These are phyloP conservation scores for Chenopodium suecicum DNA, from an alignment of 148 eudicot species.

Conservation along the genomic window DNA sequence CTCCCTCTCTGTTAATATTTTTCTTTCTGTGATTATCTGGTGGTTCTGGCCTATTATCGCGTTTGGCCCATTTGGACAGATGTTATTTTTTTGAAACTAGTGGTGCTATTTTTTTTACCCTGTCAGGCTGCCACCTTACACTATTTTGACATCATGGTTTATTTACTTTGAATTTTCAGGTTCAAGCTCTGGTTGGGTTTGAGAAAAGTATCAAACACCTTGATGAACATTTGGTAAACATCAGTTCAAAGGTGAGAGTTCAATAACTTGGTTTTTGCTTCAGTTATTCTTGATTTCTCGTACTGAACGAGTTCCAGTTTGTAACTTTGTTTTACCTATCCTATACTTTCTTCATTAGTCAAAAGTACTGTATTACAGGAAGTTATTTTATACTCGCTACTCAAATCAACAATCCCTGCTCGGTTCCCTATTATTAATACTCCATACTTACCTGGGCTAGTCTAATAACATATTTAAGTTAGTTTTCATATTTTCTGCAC, in stretches of 20 bases:
- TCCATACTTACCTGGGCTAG: background rate
- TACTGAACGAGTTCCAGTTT: too few relatives aligned
- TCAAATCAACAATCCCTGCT: background rate
- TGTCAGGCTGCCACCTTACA: too few relatives aligned
- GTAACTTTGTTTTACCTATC: too few relatives aligned
- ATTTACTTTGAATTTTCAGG: conserved; percentile 37
- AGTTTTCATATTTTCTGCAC: background rate
- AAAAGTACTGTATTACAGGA: background rate
- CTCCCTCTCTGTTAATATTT: too few relatives aligned
- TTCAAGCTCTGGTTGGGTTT: conserved; percentile 92
- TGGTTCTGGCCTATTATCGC: background rate
- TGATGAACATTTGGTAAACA: conserved; percentile 79
- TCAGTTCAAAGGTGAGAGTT: conserved; percentile 64
- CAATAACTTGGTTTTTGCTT: conserved; percentile 1
- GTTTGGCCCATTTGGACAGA: background rate
- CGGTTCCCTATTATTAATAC: background rate
- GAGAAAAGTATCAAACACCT: conserved; percentile 90
- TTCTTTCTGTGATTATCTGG: too few relatives aligned
- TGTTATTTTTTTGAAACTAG: background rate
- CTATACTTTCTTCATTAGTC: background rate
- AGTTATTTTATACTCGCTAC: background rate
- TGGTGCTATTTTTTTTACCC: background rate
- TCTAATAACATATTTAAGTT: background rate
- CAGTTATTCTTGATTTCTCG: background rate
- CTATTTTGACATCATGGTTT: conserved; percentile 14